Percentiles rank a stretch among this genome's conserved stretches.
Conservation (phyloP, 192 early-diverging fungal genomes). For the Rhizophagus sp. region DNA sequence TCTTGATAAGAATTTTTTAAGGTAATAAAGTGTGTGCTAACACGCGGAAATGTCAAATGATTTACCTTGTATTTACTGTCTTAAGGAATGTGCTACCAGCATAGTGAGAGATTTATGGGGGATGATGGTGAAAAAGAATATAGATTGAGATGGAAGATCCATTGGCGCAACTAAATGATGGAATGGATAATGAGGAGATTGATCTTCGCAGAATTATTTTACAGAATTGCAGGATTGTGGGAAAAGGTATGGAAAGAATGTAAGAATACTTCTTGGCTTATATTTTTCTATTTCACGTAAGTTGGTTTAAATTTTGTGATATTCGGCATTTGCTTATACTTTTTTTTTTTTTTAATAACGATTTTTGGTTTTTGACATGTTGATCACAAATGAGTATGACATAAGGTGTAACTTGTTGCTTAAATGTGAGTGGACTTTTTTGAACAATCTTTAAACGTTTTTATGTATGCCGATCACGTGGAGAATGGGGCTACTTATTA, state of each 20-base stretch:
- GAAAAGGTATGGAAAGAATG: not conserved
- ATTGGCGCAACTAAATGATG: not conserved
- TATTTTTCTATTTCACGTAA: too few relatives aligned
- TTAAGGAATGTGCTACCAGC: slow-evolving; percentile 4
- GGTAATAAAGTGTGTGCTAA: slow-evolving; percentile 2
- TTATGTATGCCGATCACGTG: not conserved
- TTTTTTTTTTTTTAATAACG: too few relatives aligned
- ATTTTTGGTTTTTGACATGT: not conserved
- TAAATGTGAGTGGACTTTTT: not conserved
- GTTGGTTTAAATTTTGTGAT: too few relatives aligned
- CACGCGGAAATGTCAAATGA: not conserved
- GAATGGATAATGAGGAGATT: not conserved
- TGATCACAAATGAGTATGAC: not conserved
- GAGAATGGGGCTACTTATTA: not conserved
- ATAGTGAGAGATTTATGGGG: not conserved
- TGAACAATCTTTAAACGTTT: not conserved
- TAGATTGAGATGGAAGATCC: not conserved
- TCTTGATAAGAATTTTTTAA: slow-evolving; percentile 2
- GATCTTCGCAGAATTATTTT: not conserved
- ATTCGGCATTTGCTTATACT: too few relatives aligned
- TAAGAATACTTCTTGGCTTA: too few relatives aligned
- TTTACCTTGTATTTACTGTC: not conserved
- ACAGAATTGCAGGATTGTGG: not conserved
- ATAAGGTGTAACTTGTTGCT: not conserved
- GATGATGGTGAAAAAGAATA: not conserved